phyloP scores from a whole-genome alignment of 1,284 basidiomycete genomes.

The Ceratobasidium sp. region DNA sequence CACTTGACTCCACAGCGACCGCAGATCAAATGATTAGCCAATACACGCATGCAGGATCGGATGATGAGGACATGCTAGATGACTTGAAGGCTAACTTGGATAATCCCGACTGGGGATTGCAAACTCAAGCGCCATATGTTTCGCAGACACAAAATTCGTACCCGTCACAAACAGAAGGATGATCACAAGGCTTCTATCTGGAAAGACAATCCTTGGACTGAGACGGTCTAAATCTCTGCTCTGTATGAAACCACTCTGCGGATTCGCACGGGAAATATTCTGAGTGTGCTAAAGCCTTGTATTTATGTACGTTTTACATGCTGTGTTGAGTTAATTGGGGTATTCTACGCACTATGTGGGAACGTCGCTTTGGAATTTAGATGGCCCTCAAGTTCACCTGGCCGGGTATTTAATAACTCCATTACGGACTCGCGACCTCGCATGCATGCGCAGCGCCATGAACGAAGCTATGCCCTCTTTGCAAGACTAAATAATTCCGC shows the following conservation, averaged over 20 bases:
- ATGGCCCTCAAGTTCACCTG: neutral
- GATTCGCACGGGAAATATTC: no score
- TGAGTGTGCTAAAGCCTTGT: neutral
- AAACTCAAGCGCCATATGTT: constrained; percentile 29
- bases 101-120: constrained; percentile 18
- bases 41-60: constrained; percentile 32
- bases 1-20: neutral
- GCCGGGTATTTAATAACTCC: no score
- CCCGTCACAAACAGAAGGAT: neutral
- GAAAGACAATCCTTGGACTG: neutral
- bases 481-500: no score
- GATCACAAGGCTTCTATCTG: neutral
- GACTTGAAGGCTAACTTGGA: constrained; percentile 22
- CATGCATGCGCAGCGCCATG: no score
- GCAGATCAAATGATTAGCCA: constrained; percentile 25
- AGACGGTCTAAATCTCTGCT: neutral
- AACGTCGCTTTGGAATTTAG: neutral
- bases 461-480: no score
- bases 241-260: no score
- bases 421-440: no score
- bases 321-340: neutral
- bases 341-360: neutral
- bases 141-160: constrained; percentile 20
- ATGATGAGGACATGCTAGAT: constrained; percentile 23
- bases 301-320: neutral